These are phyloP conservation scores for Cicer yamashitae DNA, from an alignment of 306 rosid species.

Conservation along the genomic window DNA sequence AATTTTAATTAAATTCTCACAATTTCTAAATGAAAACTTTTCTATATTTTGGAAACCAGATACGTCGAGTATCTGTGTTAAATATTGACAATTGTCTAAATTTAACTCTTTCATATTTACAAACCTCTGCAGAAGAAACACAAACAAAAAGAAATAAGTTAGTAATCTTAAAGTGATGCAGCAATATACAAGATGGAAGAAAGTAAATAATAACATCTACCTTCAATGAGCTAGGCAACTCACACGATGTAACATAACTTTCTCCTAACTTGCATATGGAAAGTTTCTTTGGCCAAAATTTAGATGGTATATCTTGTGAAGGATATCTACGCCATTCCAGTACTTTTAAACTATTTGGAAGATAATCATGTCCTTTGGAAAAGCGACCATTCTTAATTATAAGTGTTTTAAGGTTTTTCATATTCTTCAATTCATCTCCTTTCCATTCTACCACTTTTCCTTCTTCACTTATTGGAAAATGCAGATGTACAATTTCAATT, in stretches of 20 bases:
- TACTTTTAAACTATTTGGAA: conserved; percentile 19
- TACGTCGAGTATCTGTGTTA: not conserved
- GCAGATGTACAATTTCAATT: not conserved
- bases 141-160: not conserved
- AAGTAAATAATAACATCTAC: not conserved
- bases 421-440: not conserved
- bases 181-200: not conserved
- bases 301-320: not conserved
- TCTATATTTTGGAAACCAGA: not conserved
- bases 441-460: not conserved
- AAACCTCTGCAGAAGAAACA: not conserved
- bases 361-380: not conserved
- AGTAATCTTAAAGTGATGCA: not conserved
- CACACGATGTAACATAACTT: not conserved
- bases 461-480: not conserved
- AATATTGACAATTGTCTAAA: not conserved
- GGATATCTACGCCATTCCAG: not conserved
- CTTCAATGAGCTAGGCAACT: not conserved
- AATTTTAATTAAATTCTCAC: not conserved
- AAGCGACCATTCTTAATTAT: not conserved
- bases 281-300: not conserved
- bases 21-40: not conserved
- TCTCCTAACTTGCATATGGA: not conserved
- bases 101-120: not conserved
- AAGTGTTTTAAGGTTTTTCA: conserved; percentile 12